Evolutionary conservation across 2,329 filamentous ascomycete species (phyloP), one percentile per base, ranked within the genome.

Genomic region (Colletotrichum sp.): DNA sequence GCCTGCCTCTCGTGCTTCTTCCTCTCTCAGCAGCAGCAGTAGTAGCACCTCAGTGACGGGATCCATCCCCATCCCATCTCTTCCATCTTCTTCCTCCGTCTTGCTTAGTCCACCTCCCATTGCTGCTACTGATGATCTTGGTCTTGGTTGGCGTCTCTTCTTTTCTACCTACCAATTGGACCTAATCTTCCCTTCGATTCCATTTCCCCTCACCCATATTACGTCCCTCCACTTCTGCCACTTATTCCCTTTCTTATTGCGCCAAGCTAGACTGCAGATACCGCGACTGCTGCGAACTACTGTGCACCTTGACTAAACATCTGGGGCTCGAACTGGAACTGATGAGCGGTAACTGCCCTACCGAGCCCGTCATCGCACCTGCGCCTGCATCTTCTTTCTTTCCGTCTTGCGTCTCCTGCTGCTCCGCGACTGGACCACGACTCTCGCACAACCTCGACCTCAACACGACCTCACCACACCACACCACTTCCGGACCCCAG

Each of bases 401-500:
- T 15, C 39, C 13, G 12, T 30, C 34, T 12, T 55, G 16, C 28
- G 18, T n/a, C 8, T 30, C 16, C 12, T 49, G 6, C 16, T 34
- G 28, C 18, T 36, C 30, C 55, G 26, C 21, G 18, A 57, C 49
- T 68, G 30, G 30, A 26, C 30, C 32, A 26, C 59, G 8, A 39
- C 24, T 66, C 34, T 39, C 21, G 16, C 36, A 26, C 39, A 52
- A 67, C 64, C 8, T 49, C 44, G 28, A 52, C 64, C 59, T 52
- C 64, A 34, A 57, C 65, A 30, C 65, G 44, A 65, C 62, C 28
- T 15, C 15, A 44, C 34, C 34, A 44, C 59, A 60, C 70, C 74
- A 74, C 59, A 74, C 70, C 65, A 65, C 64, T 76, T 76, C 74
- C 64, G 70, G 70, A 60, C 44, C 16, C 28, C 18, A 69, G 36